Evolutionary conservation across 495 filamentous ascomycete genomes (phyloP).

Genomic region (Aspergillus heteromorphus): DNA sequence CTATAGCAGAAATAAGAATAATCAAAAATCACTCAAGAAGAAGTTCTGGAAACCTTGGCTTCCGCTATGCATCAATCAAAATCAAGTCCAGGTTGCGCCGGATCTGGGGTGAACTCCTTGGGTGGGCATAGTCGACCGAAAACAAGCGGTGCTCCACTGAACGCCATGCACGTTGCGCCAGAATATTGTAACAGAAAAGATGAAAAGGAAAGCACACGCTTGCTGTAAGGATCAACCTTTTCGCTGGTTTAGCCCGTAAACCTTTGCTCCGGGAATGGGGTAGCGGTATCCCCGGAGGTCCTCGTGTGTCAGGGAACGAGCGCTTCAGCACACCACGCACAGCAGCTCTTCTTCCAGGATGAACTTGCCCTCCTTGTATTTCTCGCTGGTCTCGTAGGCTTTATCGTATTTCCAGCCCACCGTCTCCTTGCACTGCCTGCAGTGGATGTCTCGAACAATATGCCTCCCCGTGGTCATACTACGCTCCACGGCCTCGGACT

Average conservation of each 20-base stretch:
- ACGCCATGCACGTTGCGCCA: slow-evolving; percentile 22
- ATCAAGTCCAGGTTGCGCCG: not conserved
- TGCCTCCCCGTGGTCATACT: slow-evolving; percentile 99
- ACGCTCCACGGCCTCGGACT: slow-evolving; percentile 77
- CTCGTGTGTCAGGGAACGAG: not conserved
- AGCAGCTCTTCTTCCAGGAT: slow-evolving; percentile 93
- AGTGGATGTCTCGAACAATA: slow-evolving; percentile 86
- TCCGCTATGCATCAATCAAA: not conserved
- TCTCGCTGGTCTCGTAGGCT: slow-evolving; percentile 84
- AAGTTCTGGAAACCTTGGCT: not conserved
- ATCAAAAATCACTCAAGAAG: not conserved
- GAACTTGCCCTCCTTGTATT: slow-evolving; percentile 98
- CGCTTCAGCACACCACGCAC: slow-evolving; percentile 60
- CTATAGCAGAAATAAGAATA: not conserved
- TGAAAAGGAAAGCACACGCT: too few relatives aligned
- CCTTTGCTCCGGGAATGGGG: slow-evolving; percentile 2
- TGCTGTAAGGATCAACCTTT: slow-evolving; percentile 13
- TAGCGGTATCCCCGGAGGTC: slow-evolving; percentile 1
- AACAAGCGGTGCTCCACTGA: slow-evolving; percentile 29
- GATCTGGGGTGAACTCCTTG: not conserved
- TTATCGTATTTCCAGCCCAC: slow-evolving; percentile 99
- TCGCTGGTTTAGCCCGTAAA: slow-evolving; percentile 4
- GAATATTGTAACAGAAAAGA: slow-evolving; percentile 7
- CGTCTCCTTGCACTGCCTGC: slow-evolving; percentile 80
- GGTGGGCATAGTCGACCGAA: not conserved